Evolutionary conservation across 441 rosid species (phyloP).

Genomic region (Adansonia madagascariensis): DNA sequence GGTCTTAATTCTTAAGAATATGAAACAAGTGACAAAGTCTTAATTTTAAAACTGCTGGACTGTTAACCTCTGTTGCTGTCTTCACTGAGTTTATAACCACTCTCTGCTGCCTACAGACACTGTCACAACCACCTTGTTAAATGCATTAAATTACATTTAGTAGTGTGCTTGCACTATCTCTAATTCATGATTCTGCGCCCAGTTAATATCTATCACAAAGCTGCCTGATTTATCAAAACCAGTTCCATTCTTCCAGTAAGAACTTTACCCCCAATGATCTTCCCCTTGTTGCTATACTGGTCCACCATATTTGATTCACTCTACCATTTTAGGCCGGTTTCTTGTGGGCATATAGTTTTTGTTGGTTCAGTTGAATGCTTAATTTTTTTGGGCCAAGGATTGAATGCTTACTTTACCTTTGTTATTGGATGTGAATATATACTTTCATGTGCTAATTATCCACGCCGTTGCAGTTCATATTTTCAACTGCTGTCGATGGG

Average conservation of each 20-base stretch:
- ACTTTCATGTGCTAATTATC: background rate
- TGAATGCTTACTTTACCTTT: background rate
- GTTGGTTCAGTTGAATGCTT: background rate
- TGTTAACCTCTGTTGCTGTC: background rate
- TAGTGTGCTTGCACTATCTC: background rate
- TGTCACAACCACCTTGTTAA: constrained; percentile 1
- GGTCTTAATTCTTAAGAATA: background rate
- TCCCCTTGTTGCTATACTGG: background rate
- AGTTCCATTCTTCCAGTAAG: constrained; percentile 1
- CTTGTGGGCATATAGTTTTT: background rate
- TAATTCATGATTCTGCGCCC: background rate
- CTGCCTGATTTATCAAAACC: background rate
- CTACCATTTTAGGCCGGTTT: background rate
- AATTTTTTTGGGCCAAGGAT: background rate
- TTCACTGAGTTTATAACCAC: background rate
- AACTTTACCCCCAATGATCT: background rate
- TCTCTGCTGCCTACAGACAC: background rate
- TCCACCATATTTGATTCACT: background rate
- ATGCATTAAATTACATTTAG: constrained; percentile 11
- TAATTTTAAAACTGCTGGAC: background rate
- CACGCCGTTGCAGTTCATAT: constrained; percentile 62
- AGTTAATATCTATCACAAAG: background rate
- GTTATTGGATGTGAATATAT: background rate
- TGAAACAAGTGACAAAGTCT: background rate
- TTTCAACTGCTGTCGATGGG: constrained; percentile 83